Conservation (phyloP, 2,329 filamentous ascomycete genomes). For the Arthrobotrys entomopaga region DNA sequence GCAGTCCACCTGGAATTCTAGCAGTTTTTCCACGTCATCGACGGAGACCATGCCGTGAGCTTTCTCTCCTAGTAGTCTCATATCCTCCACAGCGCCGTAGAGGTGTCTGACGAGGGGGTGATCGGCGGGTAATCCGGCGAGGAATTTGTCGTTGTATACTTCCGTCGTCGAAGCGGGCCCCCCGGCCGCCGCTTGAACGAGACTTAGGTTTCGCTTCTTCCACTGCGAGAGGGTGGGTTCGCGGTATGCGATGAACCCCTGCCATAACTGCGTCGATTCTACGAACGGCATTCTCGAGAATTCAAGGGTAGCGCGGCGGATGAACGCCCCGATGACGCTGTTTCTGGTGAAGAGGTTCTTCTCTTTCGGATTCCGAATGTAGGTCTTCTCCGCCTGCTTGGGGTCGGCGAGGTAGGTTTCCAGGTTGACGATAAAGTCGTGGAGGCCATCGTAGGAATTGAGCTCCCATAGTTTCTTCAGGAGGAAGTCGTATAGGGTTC, state of each 20-base stretch:
- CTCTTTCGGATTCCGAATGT: conserved; percentile 61
- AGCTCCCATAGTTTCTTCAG: conserved; percentile 84
- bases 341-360: conserved; percentile 62
- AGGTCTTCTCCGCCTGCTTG: conserved; percentile 67
- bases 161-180: conserved; percentile 7
- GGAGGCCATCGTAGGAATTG: conserved; percentile 81
- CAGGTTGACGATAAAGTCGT: conserved; percentile 72
- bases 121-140: conserved; percentile 36
- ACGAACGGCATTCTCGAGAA: conserved; percentile 83
- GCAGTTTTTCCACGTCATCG: conserved; percentile 80
- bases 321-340: conserved; percentile 83
- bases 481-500: conserved; percentile 87
- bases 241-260: conserved; percentile 81
- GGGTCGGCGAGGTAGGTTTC: conserved; percentile 72
- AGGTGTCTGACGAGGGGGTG: conserved; percentile 65
- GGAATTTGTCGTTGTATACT: conserved; percentile 45
- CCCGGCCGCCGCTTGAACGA: conserved; percentile 24
- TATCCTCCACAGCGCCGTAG: conserved; percentile 65
- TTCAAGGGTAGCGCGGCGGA: conserved; percentile 80
- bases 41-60: conserved; percentile 70
- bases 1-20: conserved; percentile 88
- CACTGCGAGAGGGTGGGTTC: conserved; percentile 75
- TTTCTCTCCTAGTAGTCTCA: conserved; percentile 60
- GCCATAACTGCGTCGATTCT: conserved; percentile 82
- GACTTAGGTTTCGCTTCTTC: conserved; percentile 66